Percentiles rank a stretch among this genome's conserved stretches.
Evolutionary conservation across 129 eudicot species (phyloP).

Genomic region (Helichrysum umbraculigerum): DNA sequence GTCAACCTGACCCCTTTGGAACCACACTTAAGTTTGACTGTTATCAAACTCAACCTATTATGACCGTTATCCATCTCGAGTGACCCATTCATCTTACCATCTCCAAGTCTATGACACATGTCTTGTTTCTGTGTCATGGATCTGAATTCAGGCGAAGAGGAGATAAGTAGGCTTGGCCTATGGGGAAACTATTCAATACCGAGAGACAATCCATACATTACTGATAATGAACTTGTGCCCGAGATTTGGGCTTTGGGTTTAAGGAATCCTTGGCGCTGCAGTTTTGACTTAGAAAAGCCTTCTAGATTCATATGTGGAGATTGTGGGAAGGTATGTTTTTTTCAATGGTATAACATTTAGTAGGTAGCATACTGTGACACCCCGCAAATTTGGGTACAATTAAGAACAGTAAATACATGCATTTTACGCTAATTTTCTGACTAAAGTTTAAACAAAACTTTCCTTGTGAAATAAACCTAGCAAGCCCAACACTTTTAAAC

Average conservation of each 20-base stretch:
- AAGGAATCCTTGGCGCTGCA: constrained; percentile 89
- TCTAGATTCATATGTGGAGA: constrained; percentile 74
- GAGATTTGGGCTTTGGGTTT: constrained; percentile 89
- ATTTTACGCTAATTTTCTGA: no score
- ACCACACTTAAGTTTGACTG: neutral
- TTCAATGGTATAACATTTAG: neutral
- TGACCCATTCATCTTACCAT: neutral
- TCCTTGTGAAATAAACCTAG: no score
- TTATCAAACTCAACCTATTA: neutral
- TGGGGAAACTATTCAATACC: constrained; percentile 95
- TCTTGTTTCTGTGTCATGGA: neutral
- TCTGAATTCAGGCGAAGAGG: constrained; percentile 48
- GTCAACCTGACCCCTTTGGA: neutral
- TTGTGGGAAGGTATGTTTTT: constrained; percentile 56
- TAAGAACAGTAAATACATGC: no score
- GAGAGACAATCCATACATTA: constrained; percentile 62
- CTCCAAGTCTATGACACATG: constrained; percentile 1
- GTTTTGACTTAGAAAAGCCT: constrained; percentile 73
- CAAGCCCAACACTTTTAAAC: no score
- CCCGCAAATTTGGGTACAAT: no score
- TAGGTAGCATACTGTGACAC: no score
- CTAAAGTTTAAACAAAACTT: no score
- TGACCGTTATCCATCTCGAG: neutral
- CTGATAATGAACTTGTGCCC: constrained; percentile 49
- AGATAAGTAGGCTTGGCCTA: constrained; percentile 45